These are phyloP conservation scores for Globisporangium okanoganense DNA, from an alignment of 352 stramenopile species.

Conservation along the genomic window DNA sequence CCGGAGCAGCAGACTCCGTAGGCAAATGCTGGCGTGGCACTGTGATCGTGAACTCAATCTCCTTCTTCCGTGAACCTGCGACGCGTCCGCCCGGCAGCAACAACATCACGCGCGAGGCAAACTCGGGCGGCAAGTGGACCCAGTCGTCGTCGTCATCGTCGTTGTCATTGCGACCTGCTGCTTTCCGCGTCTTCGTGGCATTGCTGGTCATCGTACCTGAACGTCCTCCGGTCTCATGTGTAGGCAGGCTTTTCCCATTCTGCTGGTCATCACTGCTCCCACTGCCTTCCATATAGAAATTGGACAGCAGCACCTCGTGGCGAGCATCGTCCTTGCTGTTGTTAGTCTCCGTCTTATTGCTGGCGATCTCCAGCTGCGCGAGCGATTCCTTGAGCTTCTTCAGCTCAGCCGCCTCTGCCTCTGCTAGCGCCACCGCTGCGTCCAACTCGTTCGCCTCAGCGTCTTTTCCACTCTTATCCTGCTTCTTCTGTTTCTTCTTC, in stretches of 20 bases:
- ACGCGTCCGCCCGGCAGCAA: slow-evolving; percentile 50
- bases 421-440: neutral
- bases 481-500: slow-evolving; percentile 94
- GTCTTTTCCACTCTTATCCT: slow-evolving; percentile 49
- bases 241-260: neutral
- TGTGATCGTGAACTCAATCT: slow-evolving; percentile 64
- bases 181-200: neutral
- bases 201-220: neutral
- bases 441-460: slow-evolving; percentile 10
- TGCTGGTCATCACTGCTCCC: neutral
- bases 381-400: slow-evolving; percentile 2
- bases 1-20: neutral
- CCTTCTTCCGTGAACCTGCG: slow-evolving; percentile 49
- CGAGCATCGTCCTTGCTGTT: neutral
- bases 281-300: neutral
- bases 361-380: slow-evolving; percentile 6
- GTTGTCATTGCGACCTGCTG: neutral
- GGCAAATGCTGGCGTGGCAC: slow-evolving; percentile 17
- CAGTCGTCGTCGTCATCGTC: slow-evolving; percentile 55
- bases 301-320: slow-evolving; percentile 8
- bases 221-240: slow-evolving; percentile 5
- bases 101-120: slow-evolving; percentile 68
- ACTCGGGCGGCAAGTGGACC: slow-evolving; percentile 66
- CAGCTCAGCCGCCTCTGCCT: neutral
- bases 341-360: neutral